phyloP scores from a whole-genome alignment of 306 rosid genomes.

The Vigna hirtella region DNA sequence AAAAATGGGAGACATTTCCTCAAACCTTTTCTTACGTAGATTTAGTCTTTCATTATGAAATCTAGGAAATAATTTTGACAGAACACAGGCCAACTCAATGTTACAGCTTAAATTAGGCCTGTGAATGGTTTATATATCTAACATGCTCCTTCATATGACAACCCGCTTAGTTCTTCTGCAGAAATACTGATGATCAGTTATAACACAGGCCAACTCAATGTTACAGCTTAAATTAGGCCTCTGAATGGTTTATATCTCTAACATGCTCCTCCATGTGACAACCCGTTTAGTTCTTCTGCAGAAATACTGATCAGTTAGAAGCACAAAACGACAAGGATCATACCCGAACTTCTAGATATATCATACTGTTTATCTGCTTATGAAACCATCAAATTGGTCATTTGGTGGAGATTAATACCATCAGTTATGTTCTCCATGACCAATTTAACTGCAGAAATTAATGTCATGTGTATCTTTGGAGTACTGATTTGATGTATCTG shows the following conservation, averaged over 20 bases:
- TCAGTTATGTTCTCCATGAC: not conserved
- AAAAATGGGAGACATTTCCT: not conserved
- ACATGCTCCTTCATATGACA: not conserved
- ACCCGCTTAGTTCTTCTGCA: not conserved
- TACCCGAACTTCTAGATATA: not conserved
- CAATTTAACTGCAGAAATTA: not conserved
- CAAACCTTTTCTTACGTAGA: not conserved
- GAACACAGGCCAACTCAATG: not conserved
- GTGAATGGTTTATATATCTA: not conserved
- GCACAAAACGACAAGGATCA: not conserved
- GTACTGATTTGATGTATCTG: not conserved
- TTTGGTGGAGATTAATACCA: not conserved
- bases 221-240: not conserved
- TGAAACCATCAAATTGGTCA: not conserved
- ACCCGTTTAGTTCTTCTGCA: not conserved
- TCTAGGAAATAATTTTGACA: not conserved
- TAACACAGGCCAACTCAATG: not conserved
- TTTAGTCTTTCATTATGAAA: slow-evolving; percentile 1
- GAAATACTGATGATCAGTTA: not conserved
- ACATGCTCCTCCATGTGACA: not conserved
- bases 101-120: not conserved
- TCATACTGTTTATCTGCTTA: not conserved
- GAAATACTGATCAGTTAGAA: not conserved
- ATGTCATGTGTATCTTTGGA: not conserved
- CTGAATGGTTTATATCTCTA: not conserved